Evolutionary conservation across 345 rosid species (phyloP), one percentile per base, ranked within the genome.

Genomic region (Populus pruinosa): DNA sequence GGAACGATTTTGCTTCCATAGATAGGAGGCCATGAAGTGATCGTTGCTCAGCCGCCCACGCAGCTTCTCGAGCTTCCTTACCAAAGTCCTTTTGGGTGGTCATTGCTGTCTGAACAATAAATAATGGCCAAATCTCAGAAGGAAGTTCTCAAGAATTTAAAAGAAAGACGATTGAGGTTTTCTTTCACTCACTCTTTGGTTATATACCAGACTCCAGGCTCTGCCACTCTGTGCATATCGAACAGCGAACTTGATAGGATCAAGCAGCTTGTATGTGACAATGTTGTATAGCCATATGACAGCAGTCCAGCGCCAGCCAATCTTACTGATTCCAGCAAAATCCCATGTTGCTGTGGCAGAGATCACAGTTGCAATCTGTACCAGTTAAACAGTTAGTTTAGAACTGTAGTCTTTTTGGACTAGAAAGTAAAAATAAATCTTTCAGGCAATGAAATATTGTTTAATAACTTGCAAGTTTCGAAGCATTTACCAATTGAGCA

Each of bases 291-390:
- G 43, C 98, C 97, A 94, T 64, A 94, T 86, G 74, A 89, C 91
- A 17, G 90, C 93, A 2, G 87, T 75, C 94, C 98, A 93, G 21
- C 83, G 83, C 97, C 97, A 93, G 11, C 97, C 98, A 39, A 91
- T 90, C 56, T 85, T 83, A 29, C 70, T 73, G 56, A 94, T 85
- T 81, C 91, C 93, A 8, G 98, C 97, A 59, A 89, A 83, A 0
- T 76, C 77, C 92, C 93, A 89, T 7, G 81, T 83, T 55, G 86
- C 91, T 29, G 25, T 2, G 5, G 93, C 98, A 39, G 98, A 85
- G 78, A 93, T 81, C 53, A 71, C 59, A 12, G 94, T 90, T 63
- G 98, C 98, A 71, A 91, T 75, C 98, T 92, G 86, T 23, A 33
- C 55, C 56, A 10, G 74, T 53, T 13, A 33, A 27, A 6, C 25